These are phyloP conservation scores for Monilinia fructicola DNA, from an alignment of 2,329 filamentous ascomycete species.

Conservation along the genomic window DNA sequence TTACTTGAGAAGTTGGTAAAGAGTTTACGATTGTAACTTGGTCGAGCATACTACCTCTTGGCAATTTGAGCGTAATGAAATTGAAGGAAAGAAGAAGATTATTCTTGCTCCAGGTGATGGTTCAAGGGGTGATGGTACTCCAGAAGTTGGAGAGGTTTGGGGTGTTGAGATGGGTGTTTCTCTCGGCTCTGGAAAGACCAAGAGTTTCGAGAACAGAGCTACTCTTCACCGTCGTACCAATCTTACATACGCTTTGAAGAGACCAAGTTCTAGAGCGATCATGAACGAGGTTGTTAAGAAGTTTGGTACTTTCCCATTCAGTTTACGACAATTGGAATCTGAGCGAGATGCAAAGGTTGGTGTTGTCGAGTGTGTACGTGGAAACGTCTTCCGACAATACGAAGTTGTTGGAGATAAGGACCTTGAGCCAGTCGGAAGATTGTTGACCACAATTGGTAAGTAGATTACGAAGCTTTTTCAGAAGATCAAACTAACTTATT, in stretches of 20 bases:
- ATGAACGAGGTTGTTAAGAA: conserved; percentile 95
- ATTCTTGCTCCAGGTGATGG: conserved; percentile 84
- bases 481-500: conserved; percentile 34
- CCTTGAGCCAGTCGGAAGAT: conserved; percentile 75
- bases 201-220: conserved; percentile 80
- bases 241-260: conserved; percentile 90
- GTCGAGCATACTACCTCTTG: conserved; percentile 98
- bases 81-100: conserved; percentile 94
- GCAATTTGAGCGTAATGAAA: conserved; percentile 95
- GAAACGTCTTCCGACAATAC: conserved; percentile 90
- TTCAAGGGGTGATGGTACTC: conserved; percentile 83
- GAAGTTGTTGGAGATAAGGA: conserved; percentile 96
- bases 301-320: conserved; percentile 97
- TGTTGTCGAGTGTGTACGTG: conserved; percentile 92
- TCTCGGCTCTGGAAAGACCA: conserved; percentile 90
- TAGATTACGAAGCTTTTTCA: conserved; percentile 33
- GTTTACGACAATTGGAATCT: conserved; percentile 91
- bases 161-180: conserved; percentile 95
- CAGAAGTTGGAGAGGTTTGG: conserved; percentile 93
- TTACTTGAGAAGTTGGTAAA: conserved; percentile 90
- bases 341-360: conserved; percentile 95
- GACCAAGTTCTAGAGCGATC: conserved; percentile 87
- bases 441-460: conserved; percentile 92
- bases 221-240: conserved; percentile 92
- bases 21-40: conserved; percentile 81